These are phyloP conservation scores for Moringa oleifera DNA, from an alignment of 345 rosid species.

Conservation along the genomic window DNA sequence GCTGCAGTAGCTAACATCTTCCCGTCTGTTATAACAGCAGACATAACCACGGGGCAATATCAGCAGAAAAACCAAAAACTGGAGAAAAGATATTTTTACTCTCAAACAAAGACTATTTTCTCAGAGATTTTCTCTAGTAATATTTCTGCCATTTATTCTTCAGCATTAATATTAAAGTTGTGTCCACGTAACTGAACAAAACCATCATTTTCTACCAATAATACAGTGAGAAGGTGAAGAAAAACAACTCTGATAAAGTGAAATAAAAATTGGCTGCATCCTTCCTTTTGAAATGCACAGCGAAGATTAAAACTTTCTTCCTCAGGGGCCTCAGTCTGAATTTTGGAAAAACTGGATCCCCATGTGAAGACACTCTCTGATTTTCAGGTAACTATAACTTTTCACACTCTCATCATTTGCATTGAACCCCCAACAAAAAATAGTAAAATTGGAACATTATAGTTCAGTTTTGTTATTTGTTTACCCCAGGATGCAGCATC, in stretches of 20 bases:
- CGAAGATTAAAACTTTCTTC: too few relatives aligned
- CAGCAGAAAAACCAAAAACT: conserved; percentile 8
- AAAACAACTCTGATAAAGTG: too few relatives aligned
- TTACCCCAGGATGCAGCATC: neutral
- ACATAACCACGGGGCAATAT: conserved; percentile 13
- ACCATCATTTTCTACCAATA: neutral
- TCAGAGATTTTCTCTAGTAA: neutral
- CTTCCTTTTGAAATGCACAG: neutral
- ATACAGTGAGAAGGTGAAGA: too few relatives aligned
- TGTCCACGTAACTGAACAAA: neutral
- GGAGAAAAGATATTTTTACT: neutral
- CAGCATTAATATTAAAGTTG: neutral
- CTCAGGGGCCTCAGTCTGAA: too few relatives aligned
- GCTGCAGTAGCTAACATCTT: conserved; percentile 73
- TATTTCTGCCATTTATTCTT: neutral
- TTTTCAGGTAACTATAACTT: too few relatives aligned
- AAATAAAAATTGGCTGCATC: neutral
- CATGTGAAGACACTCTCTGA: too few relatives aligned
- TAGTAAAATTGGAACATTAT: too few relatives aligned
- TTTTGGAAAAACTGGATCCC: too few relatives aligned
- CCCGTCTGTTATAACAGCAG: conserved; percentile 47
- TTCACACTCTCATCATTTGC: too few relatives aligned
- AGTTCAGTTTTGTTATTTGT: neutral
- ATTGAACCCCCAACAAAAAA: too few relatives aligned
- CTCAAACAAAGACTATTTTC: neutral